Evolutionary conservation across 2,329 filamentous ascomycete species (phyloP).

Genomic region (Pestalotiopsis sp.): DNA sequence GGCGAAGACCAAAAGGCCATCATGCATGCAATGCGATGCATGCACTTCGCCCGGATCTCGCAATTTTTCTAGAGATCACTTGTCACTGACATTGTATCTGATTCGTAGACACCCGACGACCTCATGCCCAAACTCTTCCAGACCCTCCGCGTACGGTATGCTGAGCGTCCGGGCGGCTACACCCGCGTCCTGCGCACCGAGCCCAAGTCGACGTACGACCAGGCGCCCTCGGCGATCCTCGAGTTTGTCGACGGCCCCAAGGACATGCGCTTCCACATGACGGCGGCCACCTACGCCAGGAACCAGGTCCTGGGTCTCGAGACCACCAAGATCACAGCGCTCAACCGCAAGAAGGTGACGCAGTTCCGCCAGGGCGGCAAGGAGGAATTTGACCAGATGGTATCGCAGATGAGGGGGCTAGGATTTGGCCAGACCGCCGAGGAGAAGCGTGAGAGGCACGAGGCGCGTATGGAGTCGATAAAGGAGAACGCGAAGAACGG

Average conservation of each 20-base stretch:
- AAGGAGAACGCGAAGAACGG: neutral
- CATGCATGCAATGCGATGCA: neutral
- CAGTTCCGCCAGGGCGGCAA: constrained; percentile 68
- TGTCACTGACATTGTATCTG: constrained; percentile 11
- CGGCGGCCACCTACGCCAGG: constrained; percentile 77
- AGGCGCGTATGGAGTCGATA: neutral
- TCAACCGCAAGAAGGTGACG: constrained; percentile 84
- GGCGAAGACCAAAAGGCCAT: neutral
- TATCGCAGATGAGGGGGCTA: constrained; percentile 41
- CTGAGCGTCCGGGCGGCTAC: constrained; percentile 81
- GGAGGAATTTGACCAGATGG: constrained; percentile 66
- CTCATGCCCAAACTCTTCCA: constrained; percentile 87
- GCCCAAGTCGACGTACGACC: constrained; percentile 78
- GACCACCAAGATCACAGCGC: constrained; percentile 69
- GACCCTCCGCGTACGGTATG: constrained; percentile 77
- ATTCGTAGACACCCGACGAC: constrained; percentile 60
- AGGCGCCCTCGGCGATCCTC: constrained; percentile 86
- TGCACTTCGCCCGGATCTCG: constrained; percentile 27
- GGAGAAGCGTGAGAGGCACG: constrained; percentile 1
- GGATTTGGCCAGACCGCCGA: constrained; percentile 14
- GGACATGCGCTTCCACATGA: constrained; percentile 94
- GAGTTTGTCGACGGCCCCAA: constrained; percentile 93
- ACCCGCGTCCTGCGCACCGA: constrained; percentile 93
- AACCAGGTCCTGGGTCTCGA: constrained; percentile 54
- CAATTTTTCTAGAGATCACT: neutral